Percentiles rank a stretch among this genome's conserved stretches.
Conservation (phyloP, 805 yeast species). For the Starmerella cellae region DNA sequence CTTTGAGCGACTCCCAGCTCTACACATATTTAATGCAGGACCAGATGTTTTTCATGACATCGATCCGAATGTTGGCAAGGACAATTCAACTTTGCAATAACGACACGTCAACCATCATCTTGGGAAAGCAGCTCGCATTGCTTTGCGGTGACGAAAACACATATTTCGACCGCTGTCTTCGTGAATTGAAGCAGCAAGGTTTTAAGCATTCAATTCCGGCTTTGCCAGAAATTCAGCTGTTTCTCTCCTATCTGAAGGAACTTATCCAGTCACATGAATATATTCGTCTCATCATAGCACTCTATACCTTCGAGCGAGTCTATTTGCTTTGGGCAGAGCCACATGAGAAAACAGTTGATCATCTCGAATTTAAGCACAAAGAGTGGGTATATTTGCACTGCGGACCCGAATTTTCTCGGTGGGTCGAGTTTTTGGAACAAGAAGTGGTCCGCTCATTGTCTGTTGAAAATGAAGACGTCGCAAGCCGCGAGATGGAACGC, state of each 20-base stretch:
- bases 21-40: constrained; percentile 11
- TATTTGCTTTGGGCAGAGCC: constrained; percentile 16
- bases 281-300: constrained; percentile 6
- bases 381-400: constrained; percentile 17
- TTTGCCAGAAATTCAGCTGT: constrained; percentile 4
- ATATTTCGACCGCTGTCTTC: constrained; percentile 10
- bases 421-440: constrained; percentile 14
- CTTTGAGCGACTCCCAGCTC: constrained; percentile 7
- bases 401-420: constrained; percentile 11
- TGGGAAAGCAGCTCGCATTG: constrained; percentile 13
- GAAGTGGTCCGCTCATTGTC: constrained; percentile 9
- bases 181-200: neutral
- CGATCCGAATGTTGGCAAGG: constrained; percentile 6
- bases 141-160: constrained; percentile 8
- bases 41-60: constrained; percentile 9
- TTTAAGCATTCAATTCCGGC: neutral
- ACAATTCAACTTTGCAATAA: constrained; percentile 11
- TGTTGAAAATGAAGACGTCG: neutral
- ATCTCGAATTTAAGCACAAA: constrained; percentile 10
- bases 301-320: constrained; percentile 13
- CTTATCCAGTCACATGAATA: neutral
- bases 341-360: neutral
- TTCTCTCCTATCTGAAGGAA: constrained; percentile 1
- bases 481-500: neutral
- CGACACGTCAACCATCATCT: neutral